A percentile compares a stretch with the other conserved stretches of the same genome.
Conservation (phyloP, 2,329 filamentous ascomycete genomes). For the Ilyonectria sp. region DNA sequence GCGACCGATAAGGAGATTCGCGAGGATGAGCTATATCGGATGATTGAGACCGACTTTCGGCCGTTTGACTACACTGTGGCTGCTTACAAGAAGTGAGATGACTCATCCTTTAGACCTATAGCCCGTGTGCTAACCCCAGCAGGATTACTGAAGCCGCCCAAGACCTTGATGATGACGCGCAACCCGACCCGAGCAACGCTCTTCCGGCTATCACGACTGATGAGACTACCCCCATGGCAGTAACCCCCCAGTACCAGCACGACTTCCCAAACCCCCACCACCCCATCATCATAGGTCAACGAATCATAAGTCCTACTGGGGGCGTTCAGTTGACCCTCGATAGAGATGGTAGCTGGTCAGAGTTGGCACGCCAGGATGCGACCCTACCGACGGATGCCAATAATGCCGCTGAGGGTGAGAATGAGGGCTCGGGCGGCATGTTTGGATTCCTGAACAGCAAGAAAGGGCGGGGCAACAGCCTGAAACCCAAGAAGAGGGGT, state of each 20-base stretch:
- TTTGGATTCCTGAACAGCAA: too few relatives aligned
- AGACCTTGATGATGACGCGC: slow-evolving; percentile 30
- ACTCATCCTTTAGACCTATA: neutral
- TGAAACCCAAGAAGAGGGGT: too few relatives aligned
- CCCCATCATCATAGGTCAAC: too few relatives aligned
- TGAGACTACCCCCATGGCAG: slow-evolving; percentile 61
- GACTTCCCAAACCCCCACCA: slow-evolving; percentile 58
- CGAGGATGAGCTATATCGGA: too few relatives aligned
- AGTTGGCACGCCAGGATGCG: too few relatives aligned
- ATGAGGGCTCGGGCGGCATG: too few relatives aligned
- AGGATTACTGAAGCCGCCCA: slow-evolving; percentile 57
- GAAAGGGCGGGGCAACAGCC: too few relatives aligned
- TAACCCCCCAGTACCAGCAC: slow-evolving; percentile 45
- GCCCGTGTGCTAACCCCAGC: slow-evolving; percentile 13
- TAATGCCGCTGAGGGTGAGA: too few relatives aligned
- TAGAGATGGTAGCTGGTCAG: too few relatives aligned
- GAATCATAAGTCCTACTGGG: too few relatives aligned
- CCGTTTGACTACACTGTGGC: slow-evolving; percentile 95
- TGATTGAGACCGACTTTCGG: slow-evolving; percentile 73
- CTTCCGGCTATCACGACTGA: slow-evolving; percentile 68
- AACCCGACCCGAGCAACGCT: slow-evolving; percentile 7
- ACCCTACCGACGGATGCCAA: too few relatives aligned
- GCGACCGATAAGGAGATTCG: slow-evolving; percentile 93
- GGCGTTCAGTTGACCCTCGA: too few relatives aligned
- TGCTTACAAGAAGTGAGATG: slow-evolving; percentile 79